Evolutionary conservation across 2,329 filamentous ascomycete species (phyloP).

Genomic region (Stromatinia cepivora): DNA sequence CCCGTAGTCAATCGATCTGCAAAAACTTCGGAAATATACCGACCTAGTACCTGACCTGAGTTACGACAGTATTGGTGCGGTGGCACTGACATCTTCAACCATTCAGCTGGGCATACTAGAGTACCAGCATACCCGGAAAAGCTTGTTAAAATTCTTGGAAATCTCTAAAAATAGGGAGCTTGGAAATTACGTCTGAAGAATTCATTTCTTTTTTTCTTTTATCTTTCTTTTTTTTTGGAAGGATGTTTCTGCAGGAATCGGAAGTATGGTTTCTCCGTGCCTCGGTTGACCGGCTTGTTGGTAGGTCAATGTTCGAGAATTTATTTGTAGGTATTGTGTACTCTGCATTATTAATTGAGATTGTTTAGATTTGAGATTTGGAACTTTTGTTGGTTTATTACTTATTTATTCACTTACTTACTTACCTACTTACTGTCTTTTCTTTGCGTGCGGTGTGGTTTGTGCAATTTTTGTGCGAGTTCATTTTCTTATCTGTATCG

Average conservation of each 20-base stretch:
- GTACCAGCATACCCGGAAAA: not conserved
- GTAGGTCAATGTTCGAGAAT: not conserved
- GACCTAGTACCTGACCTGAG: not conserved
- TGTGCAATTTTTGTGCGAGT: not conserved
- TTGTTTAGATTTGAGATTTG: not conserved
- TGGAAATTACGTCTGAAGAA: not conserved
- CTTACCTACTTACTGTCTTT: not conserved
- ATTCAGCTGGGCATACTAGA: not conserved
- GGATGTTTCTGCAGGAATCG: not conserved
- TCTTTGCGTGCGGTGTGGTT: not conserved
- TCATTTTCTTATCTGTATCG: not conserved
- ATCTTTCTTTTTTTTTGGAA: not conserved
- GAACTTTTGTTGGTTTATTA: not conserved
- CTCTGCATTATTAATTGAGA: not conserved
- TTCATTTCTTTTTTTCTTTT: not conserved
- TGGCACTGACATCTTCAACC: conserved; percentile 2
- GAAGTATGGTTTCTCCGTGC: conserved; percentile 13
- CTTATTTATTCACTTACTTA: not conserved
- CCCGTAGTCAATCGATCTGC: not conserved
- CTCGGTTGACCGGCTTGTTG: conserved; percentile 5
- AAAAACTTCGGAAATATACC: not conserved
- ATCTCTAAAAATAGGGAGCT: not conserved
- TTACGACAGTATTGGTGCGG: not conserved
- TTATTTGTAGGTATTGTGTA: not conserved
- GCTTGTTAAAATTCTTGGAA: not conserved